These are phyloP conservation scores for Medicago ruthenica DNA, from an alignment of 306 rosid genomes.

Conservation along the genomic window DNA sequence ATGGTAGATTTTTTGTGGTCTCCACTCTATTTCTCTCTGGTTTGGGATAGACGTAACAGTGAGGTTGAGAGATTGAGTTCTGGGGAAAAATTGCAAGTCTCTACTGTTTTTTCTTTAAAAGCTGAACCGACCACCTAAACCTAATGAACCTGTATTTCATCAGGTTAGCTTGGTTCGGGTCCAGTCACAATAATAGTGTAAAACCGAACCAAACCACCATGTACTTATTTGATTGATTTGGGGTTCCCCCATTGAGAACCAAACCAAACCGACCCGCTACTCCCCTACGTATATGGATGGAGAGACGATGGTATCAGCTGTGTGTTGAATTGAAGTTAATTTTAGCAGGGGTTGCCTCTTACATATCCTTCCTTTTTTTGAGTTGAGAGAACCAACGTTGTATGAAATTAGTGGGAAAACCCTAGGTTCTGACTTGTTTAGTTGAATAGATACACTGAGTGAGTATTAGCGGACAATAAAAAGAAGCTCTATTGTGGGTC, in stretches of 20 bases:
- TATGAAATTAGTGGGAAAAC: neutral
- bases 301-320: neutral
- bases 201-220: neutral
- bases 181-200: neutral
- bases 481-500: neutral
- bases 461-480: neutral
- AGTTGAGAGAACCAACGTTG: slow-evolving; percentile 4
- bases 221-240: neutral
- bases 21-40: neutral
- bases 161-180: neutral
- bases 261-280: neutral
- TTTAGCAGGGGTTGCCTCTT: neutral
- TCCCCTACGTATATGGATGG: neutral
- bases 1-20: neutral
- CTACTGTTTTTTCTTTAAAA: no score
- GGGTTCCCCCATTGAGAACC: neutral
- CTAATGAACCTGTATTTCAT: neutral
- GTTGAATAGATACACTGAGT: neutral
- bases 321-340: neutral
- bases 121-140: neutral
- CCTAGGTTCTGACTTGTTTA: neutral
- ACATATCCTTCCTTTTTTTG: neutral
- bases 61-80: no score
- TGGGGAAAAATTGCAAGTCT: no score
- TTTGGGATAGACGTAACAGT: neutral